phyloP scores from a whole-genome alignment of 805 yeast species.

The Hanseniaspora taiwanica region DNA sequence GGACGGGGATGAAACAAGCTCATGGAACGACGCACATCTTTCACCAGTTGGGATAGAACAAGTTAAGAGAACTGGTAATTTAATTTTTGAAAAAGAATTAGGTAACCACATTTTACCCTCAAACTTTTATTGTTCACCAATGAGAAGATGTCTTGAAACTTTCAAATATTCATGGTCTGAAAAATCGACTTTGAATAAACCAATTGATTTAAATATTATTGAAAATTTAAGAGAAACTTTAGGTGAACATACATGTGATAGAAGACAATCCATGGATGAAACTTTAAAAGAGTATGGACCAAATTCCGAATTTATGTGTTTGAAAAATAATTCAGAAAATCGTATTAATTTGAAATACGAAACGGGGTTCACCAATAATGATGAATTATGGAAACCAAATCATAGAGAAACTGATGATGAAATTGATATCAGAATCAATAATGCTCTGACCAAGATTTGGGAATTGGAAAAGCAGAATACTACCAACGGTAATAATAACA shows the following conservation, averaged over 20 bases:
- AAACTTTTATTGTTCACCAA: constrained; percentile 45
- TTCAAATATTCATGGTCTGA: constrained; percentile 43
- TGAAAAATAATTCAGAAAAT: background rate
- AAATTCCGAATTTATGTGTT: constrained; percentile 5
- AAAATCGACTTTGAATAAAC: constrained; percentile 27
- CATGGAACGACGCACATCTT: constrained; percentile 39
- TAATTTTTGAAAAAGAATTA: constrained; percentile 14
- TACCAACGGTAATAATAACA: background rate
- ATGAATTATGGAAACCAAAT: constrained; percentile 30
- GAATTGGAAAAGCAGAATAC: constrained; percentile 7
- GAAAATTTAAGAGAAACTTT: constrained; percentile 49
- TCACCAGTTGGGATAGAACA: constrained; percentile 44
- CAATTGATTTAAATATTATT: constrained; percentile 15
- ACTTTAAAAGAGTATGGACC: constrained; percentile 21
- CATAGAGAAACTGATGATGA: constrained; percentile 37
- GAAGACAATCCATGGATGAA: constrained; percentile 29
- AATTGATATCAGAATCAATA: constrained; percentile 36
- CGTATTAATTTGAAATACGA: constrained; percentile 25
- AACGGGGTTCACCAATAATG: constrained; percentile 37
- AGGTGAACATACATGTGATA: constrained; percentile 49
- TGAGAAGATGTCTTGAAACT: constrained; percentile 51
- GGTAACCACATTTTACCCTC: constrained; percentile 42
- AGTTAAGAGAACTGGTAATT: constrained; percentile 32
- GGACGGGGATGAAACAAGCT: constrained; percentile 39
- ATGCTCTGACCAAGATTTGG: constrained; percentile 28